Evolutionary conservation across 768 basidiomycete species (phyloP), one percentile per base, ranked within the genome.

Genomic region (Dentipellis sp.): DNA sequence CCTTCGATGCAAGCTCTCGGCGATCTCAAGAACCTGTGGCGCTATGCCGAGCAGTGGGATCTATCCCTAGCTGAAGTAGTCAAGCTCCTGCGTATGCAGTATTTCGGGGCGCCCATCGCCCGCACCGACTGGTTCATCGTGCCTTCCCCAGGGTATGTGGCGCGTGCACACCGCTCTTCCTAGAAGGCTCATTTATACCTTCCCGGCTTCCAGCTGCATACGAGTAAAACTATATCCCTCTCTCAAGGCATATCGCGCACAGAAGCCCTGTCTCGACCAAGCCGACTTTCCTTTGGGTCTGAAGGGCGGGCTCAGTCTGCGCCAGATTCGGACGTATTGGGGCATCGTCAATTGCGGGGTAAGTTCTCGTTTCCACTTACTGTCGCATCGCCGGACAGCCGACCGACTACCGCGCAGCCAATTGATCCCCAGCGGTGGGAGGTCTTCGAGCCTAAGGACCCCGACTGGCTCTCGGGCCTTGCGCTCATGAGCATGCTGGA

Each of bases 341-440:
- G 61, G 61, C 16, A 36, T 62, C 29, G 35, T 42, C 2, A 16
- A 34, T 5, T 57, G 50, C 21, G 23, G 40, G 38, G 61, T 62
- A 37, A 21, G 59, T 57, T 23, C n/a, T 17, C 17, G 14, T 35
- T 16, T 14, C 21, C 40, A 11, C 11, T 12, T 39, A n/a, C 14
- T 23, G 1, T 14, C 2, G 11, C 9, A 40, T n/a, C 4, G 3
- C 23, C n/a, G n/a, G 42, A 42, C 14, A 29, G n/a, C n/a, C 17
- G 19, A 52, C 22, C 21, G 14, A 12, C 12, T 23, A 8, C 40
- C 19, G 11, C 11, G 10, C 34, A 60, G 59, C 51, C 58, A 4
- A 58, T 60, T 3, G 52, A 59, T 21, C 59, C 59, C 0, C 55
- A 52, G 34, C 59, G 46, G 22, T 60, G 59, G 58, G 53, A 59